Evolutionary conservation across 2,329 filamentous ascomycete genomes (phyloP).

Genomic region (Arachnomyces sp.): DNA sequence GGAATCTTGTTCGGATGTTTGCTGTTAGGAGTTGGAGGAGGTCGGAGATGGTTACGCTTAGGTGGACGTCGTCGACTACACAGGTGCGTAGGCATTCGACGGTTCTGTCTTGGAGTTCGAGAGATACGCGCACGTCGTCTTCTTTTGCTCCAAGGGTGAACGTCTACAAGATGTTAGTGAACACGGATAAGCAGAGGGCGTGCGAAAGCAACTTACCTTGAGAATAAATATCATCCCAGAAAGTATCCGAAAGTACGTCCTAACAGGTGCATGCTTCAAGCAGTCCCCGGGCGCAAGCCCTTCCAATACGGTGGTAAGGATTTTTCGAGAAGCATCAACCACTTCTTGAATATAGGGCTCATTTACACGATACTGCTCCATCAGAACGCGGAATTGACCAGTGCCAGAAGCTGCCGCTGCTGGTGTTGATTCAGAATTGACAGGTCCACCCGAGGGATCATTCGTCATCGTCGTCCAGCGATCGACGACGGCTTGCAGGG

Average conservation of each 20-base stretch:
- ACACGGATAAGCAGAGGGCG: too few species aligned
- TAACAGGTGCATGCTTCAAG: conserved; percentile 54
- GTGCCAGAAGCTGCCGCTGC: conserved; percentile 19
- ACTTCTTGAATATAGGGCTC: conserved; percentile 55
- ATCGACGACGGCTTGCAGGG: conserved; percentile 89
- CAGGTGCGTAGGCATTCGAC: conserved; percentile 51
- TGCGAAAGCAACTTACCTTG: conserved; percentile 37
- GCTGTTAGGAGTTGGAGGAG: conserved; percentile 51
- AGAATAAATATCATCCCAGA: conserved; percentile 57
- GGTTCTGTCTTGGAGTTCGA: conserved; percentile 51
- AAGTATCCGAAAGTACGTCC: conserved; percentile 57
- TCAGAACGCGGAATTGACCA: conserved; percentile 31
- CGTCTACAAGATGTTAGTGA: conserved; percentile 34
- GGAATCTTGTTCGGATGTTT: conserved; percentile 50
- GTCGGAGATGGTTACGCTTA: conserved; percentile 54
- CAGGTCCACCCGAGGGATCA: conserved; percentile 18
- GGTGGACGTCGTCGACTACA: conserved; percentile 58
- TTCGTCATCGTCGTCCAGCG: conserved; percentile 67
- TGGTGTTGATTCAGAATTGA: conserved; percentile 14
- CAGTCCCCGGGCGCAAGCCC: conserved; percentile 50
- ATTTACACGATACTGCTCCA: conserved; percentile 48
- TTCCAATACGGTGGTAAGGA: conserved; percentile 52
- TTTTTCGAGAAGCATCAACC: conserved; percentile 52
- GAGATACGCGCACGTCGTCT: conserved; percentile 51
- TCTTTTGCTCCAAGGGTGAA: conserved; percentile 57